These are phyloP conservation scores for Sanghuangporus baumii DNA, from an alignment of 1,284 basidiomycete species.

Conservation along the genomic window DNA sequence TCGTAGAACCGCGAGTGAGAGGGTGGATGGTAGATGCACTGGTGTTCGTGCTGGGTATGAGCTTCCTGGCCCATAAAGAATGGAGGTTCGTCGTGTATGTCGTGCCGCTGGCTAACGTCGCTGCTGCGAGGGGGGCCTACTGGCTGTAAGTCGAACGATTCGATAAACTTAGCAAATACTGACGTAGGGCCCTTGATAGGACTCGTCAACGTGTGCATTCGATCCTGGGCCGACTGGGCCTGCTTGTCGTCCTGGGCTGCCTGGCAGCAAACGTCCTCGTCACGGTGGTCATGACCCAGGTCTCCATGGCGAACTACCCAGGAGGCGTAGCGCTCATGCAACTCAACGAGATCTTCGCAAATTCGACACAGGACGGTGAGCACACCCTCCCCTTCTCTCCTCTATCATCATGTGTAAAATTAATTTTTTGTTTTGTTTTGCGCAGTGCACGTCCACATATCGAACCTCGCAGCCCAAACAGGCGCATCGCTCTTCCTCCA, in stretches of 20 bases:
- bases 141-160: constrained; percentile 46
- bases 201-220: constrained; percentile 33
- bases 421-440: not conserved
- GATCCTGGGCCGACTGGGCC: constrained; percentile 38
- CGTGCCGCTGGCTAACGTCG: constrained; percentile 78
- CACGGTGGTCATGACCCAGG: constrained; percentile 48
- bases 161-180: not conserved
- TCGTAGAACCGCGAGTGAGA: constrained; percentile 44
- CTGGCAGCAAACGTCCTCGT: constrained; percentile 46
- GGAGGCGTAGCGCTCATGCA: constrained; percentile 72
- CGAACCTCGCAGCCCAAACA: constrained; percentile 82
- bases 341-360: constrained; percentile 51
- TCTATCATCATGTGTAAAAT: not conserved
- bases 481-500: constrained; percentile 90
- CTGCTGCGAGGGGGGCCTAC: constrained; percentile 61
- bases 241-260: constrained; percentile 39
- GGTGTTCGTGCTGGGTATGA: constrained; percentile 62
- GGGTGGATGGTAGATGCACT: constrained; percentile 48
- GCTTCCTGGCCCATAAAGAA: constrained; percentile 83
- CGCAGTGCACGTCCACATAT: constrained; percentile 66
- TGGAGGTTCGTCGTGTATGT: constrained; percentile 94
- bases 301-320: constrained; percentile 83
- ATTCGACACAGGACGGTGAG: constrained; percentile 31
- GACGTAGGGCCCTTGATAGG: constrained; percentile 17
- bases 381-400: not conserved